Conservation (phyloP, 257 asterid species). For the Ehretia macrophylla region DNA sequence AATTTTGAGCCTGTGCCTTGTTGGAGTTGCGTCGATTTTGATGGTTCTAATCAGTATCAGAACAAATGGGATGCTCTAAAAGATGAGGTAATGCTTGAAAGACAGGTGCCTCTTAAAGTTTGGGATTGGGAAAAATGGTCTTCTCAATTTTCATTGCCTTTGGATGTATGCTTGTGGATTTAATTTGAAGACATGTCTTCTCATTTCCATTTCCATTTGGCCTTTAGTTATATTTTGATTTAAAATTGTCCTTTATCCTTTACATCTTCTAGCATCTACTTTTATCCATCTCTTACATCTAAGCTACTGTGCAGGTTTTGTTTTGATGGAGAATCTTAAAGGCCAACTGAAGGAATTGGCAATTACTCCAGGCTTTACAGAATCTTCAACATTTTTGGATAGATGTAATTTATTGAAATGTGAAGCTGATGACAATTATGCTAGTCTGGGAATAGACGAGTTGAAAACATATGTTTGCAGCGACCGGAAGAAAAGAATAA, state of each 20-base stretch:
- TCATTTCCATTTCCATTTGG: no score
- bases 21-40: no score
- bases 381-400: conserved; percentile 14
- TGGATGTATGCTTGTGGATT: no score
- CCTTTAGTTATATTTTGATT: no score
- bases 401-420: conserved; percentile 30
- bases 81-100: no score
- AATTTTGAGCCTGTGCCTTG: no score
- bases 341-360: conserved; percentile 36
- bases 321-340: conserved; percentile 44
- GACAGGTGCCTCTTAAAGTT: no score
- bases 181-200: no score
- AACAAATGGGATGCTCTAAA: no score
- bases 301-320: conserved; percentile 31
- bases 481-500: conserved; percentile 36
- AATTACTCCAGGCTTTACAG: conserved; percentile 9
- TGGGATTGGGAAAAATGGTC: no score
- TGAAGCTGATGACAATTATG: conserved; percentile 29
- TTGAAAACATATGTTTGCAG: conserved; percentile 40
- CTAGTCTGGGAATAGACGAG: conserved; percentile 39
- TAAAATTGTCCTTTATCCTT: not conserved
- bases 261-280: not conserved
- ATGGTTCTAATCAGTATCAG: no score
- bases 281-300: not conserved
- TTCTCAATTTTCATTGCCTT: no score